Percentiles rank a stretch among this genome's conserved stretches.
Conservation (phyloP, 495 filamentous ascomycete genomes). For the Bacidia rubella region DNA sequence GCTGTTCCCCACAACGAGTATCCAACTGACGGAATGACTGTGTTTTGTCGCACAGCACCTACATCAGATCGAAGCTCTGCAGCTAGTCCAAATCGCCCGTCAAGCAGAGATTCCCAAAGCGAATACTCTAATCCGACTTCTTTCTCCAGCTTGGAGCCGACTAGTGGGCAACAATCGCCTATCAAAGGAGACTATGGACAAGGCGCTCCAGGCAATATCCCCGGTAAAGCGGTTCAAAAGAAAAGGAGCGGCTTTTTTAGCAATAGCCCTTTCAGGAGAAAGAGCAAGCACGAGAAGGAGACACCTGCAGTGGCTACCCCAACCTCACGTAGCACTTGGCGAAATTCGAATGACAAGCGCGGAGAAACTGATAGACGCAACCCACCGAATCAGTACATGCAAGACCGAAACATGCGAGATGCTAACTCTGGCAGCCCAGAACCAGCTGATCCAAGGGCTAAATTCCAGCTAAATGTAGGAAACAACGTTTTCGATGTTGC, state of each 20-base stretch:
- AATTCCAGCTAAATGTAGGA: constrained; percentile 89
- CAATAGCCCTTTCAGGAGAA: constrained; percentile 87
- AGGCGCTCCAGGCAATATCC: constrained; percentile 28
- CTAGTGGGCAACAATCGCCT: constrained; percentile 53
- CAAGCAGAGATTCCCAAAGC: constrained; percentile 81
- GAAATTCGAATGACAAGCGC: constrained; percentile 21
- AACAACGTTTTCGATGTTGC: constrained; percentile 94
- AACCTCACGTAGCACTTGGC: constrained; percentile 28
- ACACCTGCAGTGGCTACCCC: constrained; percentile 14
- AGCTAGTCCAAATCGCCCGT: constrained; percentile 58
- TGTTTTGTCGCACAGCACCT: constrained; percentile 82
- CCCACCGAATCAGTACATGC: constrained; percentile 20
- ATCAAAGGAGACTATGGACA: constrained; percentile 45
- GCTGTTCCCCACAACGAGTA: constrained; percentile 84
- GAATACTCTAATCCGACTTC: constrained; percentile 86
- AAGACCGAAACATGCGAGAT: constrained; percentile 11
- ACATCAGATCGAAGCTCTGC: constrained; percentile 75
- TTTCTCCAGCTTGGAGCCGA: constrained; percentile 67
- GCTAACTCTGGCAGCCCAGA: constrained; percentile 55
- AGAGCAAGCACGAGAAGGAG: constrained; percentile 81
- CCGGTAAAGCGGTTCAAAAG: constrained; percentile 60
- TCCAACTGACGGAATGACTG: constrained; percentile 95
- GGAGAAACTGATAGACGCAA: constrained; percentile 21
- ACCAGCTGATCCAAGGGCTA: constrained; percentile 83
- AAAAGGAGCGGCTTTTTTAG: constrained; percentile 91